Conservation (phyloP, 2,329 filamentous ascomycete genomes). For the Geosmithia putterillii region DNA sequence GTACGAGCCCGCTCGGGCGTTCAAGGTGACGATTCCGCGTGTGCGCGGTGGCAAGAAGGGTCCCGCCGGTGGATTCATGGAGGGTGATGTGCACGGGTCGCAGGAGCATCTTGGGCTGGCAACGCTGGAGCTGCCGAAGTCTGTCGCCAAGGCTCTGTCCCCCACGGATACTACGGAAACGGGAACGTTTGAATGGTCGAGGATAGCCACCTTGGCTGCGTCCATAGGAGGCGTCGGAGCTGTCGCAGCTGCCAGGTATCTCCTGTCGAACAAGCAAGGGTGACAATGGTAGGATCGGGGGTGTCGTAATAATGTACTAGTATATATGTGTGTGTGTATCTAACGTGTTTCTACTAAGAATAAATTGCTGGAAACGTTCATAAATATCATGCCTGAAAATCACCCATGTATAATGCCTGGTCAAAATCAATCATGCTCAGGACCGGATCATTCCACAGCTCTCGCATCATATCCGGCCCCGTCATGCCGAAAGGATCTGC, state of each 20-base stretch:
- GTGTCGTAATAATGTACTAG: not conserved
- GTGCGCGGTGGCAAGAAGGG: slow-evolving; percentile 5
- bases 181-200: not conserved
- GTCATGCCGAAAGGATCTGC: not conserved
- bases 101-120: slow-evolving; percentile 13
- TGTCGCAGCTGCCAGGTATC: not conserved
- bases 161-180: not conserved
- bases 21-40: slow-evolving; percentile 27
- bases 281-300: not conserved
- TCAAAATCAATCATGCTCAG: not conserved
- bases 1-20: slow-evolving; percentile 32
- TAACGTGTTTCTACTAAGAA: no score
- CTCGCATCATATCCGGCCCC: not conserved
- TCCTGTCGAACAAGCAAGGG: not conserved
- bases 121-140: not conserved
- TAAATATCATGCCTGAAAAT: not conserved
- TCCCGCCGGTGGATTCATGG: slow-evolving; percentile 15
- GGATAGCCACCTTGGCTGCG: not conserved
- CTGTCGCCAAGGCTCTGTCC: no score
- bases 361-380: no score
- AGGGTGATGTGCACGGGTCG: slow-evolving; percentile 16
- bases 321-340: no score
- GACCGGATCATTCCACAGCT: slow-evolving; percentile 11
- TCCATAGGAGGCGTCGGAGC: not conserved
- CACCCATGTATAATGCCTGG: not conserved